Base-by-base conservation (phyloP, 305 asterid genomes). In the Ajuga reptans region DNA sequence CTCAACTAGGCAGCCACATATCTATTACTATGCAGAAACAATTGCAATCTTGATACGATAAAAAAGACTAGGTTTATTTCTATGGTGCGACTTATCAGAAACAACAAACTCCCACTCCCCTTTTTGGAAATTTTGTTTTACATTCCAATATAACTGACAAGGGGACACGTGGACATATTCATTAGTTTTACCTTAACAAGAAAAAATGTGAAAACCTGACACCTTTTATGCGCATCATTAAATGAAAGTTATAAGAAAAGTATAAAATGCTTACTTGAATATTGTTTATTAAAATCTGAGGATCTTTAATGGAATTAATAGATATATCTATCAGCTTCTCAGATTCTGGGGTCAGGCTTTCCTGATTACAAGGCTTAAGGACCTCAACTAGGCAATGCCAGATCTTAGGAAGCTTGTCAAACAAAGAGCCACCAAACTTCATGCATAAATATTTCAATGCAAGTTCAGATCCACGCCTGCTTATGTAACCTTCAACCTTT, bases 391-490 rank as follows among this genome's bases (percentile, higher is more conserved):
- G 93, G 86, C 96, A 93, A 75, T 89, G 86, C 99, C 97, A 93
- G 64, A 93, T 82, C 88, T 84, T 91, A 6, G 96, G 97, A 75
- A 93, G 93, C 74, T 77, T 86, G 76, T 90, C 90, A 74, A 90
- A 93, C 84, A 93, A 86, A 43, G 84, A 86, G 74, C 82, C 88
- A 49, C 97, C 90, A 66, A 93, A 86, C 76, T 89, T 90, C 75
- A 77, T 69, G 84, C 99, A 93, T 80, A 90, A 85, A 81, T 82
- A 89, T 78, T 87, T 93, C 70, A 93, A 78, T 49, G 97, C 91
- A 77, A 93, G 92, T 78, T 93, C 99, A 73, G 99, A 82, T 51
- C 99, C 99, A 45, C 97, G 95, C 77, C 99, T 85, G 83, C 97
- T 86, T 66, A 87, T 84, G 72, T 85, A 89, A 39, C 97, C 96